phyloP scores from a whole-genome alignment of 1,284 basidiomycete genomes.

The Mycena sp. region DNA sequence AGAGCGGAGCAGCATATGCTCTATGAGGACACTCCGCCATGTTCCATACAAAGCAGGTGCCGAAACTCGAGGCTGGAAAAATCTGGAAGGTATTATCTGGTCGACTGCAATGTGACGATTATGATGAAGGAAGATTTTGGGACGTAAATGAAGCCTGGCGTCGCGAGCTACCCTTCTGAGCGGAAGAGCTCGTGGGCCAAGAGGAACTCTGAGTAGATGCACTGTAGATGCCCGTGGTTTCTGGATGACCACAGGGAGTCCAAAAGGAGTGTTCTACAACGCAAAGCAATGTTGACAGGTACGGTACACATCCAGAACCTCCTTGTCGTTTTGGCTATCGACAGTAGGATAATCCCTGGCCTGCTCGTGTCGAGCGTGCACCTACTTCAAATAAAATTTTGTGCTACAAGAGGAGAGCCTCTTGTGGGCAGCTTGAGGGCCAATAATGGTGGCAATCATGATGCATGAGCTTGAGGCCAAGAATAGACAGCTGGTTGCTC shows the following conservation, averaged over 20 bases:
- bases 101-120: not conserved
- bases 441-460: too few species aligned
- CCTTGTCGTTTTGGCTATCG: constrained; percentile 9
- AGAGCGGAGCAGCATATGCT: constrained; percentile 16
- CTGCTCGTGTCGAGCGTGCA: too few species aligned
- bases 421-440: too few species aligned
- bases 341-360: not conserved
- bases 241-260: not conserved
- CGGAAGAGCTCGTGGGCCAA: constrained; percentile 15
- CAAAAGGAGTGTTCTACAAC: not conserved
- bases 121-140: too few species aligned
- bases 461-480: too few species aligned
- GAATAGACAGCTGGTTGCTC: too few species aligned
- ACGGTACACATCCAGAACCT: not conserved
- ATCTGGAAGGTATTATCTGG: constrained; percentile 15
- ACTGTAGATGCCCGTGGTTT: constrained; percentile 1
- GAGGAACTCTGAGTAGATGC: too few species aligned
- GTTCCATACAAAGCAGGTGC: constrained; percentile 21
- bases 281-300: constrained; percentile 7
- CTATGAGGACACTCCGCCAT: constrained; percentile 2
- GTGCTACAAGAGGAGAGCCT: too few species aligned
- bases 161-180: not conserved
- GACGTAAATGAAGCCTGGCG: constrained; percentile 15
- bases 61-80: constrained; percentile 24
- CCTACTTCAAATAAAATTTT: too few species aligned